phyloP scores from a whole-genome alignment of 192 early-diverging fungal species.

The Entophlyctis luteolus region DNA sequence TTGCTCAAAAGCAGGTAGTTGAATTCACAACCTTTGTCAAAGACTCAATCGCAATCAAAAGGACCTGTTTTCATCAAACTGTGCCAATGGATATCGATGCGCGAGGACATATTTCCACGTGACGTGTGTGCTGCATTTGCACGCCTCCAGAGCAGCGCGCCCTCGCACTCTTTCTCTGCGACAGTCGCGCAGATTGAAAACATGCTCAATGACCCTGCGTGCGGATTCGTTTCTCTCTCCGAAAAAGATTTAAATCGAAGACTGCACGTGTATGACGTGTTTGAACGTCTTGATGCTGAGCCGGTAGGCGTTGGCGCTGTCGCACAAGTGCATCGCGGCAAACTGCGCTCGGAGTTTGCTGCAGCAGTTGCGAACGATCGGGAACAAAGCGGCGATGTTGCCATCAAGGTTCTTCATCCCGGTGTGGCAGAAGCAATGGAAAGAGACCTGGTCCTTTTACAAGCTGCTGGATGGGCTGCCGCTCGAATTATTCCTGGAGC shows the following conservation, averaged over 20 bases:
- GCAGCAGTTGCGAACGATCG: not conserved
- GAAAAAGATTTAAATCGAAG: not conserved
- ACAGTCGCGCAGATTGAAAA: constrained; percentile 62
- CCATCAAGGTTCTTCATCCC: constrained; percentile 91
- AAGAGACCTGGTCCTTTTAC: constrained; percentile 79
- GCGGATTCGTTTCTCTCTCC: not conserved
- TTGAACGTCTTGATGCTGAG: constrained; percentile 65
- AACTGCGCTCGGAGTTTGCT: not conserved
- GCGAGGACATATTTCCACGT: constrained; percentile 81
- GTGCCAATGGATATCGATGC: constrained; percentile 88
- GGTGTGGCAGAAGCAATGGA: constrained; percentile 60
- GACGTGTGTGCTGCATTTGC: constrained; percentile 71
- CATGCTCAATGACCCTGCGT: not conserved
- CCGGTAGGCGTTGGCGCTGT: constrained; percentile 91
- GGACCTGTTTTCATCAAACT: constrained; percentile 93
- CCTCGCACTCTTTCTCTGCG: constrained; percentile 64
- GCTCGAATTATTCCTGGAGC: constrained; percentile 65
- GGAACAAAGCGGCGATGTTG: constrained; percentile 25
- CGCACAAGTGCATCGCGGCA: constrained; percentile 70
- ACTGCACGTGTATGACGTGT: constrained; percentile 58
- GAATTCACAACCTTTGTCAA: constrained; percentile 65
- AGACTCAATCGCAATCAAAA: constrained; percentile 67
- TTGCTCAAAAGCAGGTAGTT: not conserved
- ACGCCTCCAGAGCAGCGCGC: constrained; percentile 74
- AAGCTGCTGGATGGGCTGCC: constrained; percentile 59